Percentiles rank a stretch among this genome's conserved stretches.
These are phyloP conservation scores for Penicillium simplicissimum DNA, from an alignment of 495 filamentous ascomycete genomes.

Conservation along the genomic window DNA sequence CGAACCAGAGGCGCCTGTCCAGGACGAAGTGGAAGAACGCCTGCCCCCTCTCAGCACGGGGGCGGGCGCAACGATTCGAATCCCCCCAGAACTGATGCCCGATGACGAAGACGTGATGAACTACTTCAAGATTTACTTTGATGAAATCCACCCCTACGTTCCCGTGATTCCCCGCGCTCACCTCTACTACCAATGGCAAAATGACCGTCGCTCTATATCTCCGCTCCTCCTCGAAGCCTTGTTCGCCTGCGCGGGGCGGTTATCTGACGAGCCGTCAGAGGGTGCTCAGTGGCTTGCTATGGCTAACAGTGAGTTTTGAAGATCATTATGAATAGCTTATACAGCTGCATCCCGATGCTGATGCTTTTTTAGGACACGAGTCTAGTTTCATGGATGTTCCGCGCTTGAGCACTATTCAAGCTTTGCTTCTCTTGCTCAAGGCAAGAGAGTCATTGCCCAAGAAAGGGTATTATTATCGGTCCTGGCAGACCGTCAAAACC, in stretches of 20 bases:
- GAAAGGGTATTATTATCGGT: slow-evolving; percentile 94
- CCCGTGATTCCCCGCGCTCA: slow-evolving; percentile 83
- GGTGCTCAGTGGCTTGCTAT: slow-evolving; percentile 94
- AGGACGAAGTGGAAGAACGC: slow-evolving; percentile 73
- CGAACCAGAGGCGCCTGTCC: slow-evolving; percentile 69
- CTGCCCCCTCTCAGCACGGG: slow-evolving; percentile 67
- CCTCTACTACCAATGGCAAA: slow-evolving; percentile 91
- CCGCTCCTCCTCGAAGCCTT: slow-evolving; percentile 90
- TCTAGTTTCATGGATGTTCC: slow-evolving; percentile 96
- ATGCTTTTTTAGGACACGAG: slow-evolving; percentile 67
- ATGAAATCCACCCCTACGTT: slow-evolving; percentile 92
- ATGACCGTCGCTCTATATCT: slow-evolving; percentile 81
- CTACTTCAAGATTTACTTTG: slow-evolving; percentile 92
- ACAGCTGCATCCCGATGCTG: slow-evolving; percentile 22
- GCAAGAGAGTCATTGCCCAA: slow-evolving; percentile 89
- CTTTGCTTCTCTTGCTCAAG: slow-evolving; percentile 83
- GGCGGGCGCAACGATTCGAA: slow-evolving; percentile 75
- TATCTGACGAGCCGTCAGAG: slow-evolving; percentile 79
- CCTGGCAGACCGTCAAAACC: slow-evolving; percentile 95
- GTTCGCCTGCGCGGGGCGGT: slow-evolving; percentile 86
- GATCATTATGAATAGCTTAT: neutral
- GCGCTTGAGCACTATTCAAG: slow-evolving; percentile 90
- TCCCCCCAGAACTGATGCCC: slow-evolving; percentile 94
- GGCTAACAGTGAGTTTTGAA: slow-evolving; percentile 70
- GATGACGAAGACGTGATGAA: slow-evolving; percentile 77